Evolutionary conservation across 345 rosid genomes (phyloP).

Genomic region (Salix suchowensis): DNA sequence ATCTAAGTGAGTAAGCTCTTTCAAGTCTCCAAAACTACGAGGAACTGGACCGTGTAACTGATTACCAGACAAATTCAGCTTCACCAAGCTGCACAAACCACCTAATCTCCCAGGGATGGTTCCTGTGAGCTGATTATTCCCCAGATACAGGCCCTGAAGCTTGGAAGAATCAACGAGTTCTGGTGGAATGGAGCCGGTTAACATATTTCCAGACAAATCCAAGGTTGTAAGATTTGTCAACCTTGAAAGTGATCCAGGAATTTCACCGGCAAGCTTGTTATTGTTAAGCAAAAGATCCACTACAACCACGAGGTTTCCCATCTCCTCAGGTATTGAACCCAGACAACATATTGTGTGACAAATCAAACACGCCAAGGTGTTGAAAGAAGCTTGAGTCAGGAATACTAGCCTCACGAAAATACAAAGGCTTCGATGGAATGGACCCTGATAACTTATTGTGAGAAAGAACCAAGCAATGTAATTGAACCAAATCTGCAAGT

Average conservation of each 20-base stretch:
- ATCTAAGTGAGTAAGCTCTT: slow-evolving; percentile 72
- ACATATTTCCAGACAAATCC: slow-evolving; percentile 66
- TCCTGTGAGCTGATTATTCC: slow-evolving; percentile 64
- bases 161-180: slow-evolving; percentile 53
- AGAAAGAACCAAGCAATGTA: slow-evolving; percentile 83
- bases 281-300: slow-evolving; percentile 62
- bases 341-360: slow-evolving; percentile 49
- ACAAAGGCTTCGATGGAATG: slow-evolving; percentile 55
- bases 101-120: slow-evolving; percentile 67
- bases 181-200: slow-evolving; percentile 61
- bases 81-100: slow-evolving; percentile 54
- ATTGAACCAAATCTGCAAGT: slow-evolving; percentile 53
- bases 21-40: slow-evolving; percentile 58
- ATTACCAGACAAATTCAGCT: slow-evolving; percentile 68
- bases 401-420: slow-evolving; percentile 56
- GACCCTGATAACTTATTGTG: slow-evolving; percentile 66
- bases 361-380: slow-evolving; percentile 64
- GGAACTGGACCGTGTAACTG: slow-evolving; percentile 58
- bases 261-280: slow-evolving; percentile 65
- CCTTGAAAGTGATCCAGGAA: slow-evolving; percentile 65
- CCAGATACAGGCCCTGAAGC: slow-evolving; percentile 82
- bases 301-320: slow-evolving; percentile 64
- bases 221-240: slow-evolving; percentile 61
- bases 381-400: slow-evolving; percentile 79
- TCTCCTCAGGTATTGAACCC: slow-evolving; percentile 71